Evolutionary conservation across 179 eudicot species (phyloP).

Genomic region (Pouteria campechiana): DNA sequence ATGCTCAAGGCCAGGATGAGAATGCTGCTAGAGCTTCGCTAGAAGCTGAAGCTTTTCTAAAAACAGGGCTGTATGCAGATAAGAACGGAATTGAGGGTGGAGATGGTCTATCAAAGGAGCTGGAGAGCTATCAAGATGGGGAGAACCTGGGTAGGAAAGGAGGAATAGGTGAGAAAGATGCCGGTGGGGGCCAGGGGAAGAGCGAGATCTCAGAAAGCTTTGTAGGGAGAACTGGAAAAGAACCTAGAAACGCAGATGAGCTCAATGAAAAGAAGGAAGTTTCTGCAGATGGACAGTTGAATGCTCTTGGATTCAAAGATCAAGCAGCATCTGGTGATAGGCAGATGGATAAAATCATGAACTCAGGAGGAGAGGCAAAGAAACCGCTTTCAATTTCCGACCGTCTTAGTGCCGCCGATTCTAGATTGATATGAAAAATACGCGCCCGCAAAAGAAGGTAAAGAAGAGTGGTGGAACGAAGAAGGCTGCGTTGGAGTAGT

Average conservation of each 20-base stretch:
- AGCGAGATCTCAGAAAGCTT: background rate
- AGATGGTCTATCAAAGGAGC: background rate
- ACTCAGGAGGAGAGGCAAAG: too few relatives aligned
- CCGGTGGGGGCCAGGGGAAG: background rate
- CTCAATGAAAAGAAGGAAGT: background rate
- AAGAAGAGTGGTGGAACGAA: too few relatives aligned
- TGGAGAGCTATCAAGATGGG: constrained; percentile 1
- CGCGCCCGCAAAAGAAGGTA: too few relatives aligned
- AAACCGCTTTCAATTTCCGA: too few relatives aligned
- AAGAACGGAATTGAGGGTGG: constrained; percentile 2
- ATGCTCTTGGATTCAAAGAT: too few relatives aligned
- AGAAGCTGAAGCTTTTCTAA: background rate
- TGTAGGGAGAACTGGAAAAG: background rate
- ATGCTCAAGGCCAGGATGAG: background rate
- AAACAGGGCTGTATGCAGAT: background rate
- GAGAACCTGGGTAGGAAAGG: background rate
- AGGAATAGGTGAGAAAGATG: background rate
- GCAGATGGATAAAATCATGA: too few relatives aligned
- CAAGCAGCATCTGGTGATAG: too few relatives aligned
- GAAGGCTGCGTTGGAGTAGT: too few relatives aligned
- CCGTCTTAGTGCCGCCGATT: too few relatives aligned
- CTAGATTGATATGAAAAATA: too few relatives aligned
- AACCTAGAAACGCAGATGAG: background rate
- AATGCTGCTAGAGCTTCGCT: background rate
- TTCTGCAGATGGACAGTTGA: too few relatives aligned